Evolutionary conservation across 441 rosid genomes (phyloP), one percentile per base, ranked within the genome.

Genomic region (Flueggea neowawraea): DNA sequence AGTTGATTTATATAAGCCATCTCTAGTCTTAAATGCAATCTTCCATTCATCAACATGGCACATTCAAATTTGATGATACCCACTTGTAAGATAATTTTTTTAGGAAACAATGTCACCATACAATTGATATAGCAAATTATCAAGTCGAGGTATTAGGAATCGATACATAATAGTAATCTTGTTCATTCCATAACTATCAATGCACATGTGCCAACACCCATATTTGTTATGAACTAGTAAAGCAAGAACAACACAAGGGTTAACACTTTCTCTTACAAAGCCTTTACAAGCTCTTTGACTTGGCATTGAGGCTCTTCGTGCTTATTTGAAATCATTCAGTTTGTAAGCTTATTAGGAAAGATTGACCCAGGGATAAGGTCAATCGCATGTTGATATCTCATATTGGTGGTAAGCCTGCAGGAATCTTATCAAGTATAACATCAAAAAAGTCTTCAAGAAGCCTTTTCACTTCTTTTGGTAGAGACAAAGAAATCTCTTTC

Each of bases 91-190:
- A 11, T 39, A 17, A n/a, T n/a, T 58, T n/a, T 58, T 58, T 10
- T 49, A 41, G 14, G 6, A 58, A 3, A 58, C 41, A 15, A 32
- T 12, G 0, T 49, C 50, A 1, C 61, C 50, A 58, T 44, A 22
- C 13, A 58, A 11, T 15, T 58, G 12, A 16, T 58, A 49, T 5
- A 58, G 12, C 28, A 58, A 39, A 14, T 39, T 22, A 39, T 58
- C 61, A 36, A 58, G 31, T 1, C 44, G 0, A 1, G 32, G n/a
- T n/a, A n/a, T n/a, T n/a, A n/a, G n/a, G n/a, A n/a, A n/a, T n/a
- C n/a, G n/a, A n/a, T n/a, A n/a, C n/a, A n/a, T n/a, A n/a, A 58
- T 58, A 0, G 61, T 39, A 51, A 58, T 58, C 28, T 58, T 58
- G 50, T 58, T 41, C 6, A 58, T 13, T 15, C 22, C 50, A 4